phyloP scores from a whole-genome alignment of 441 rosid genomes.

The Adansonia rubrostipa region DNA sequence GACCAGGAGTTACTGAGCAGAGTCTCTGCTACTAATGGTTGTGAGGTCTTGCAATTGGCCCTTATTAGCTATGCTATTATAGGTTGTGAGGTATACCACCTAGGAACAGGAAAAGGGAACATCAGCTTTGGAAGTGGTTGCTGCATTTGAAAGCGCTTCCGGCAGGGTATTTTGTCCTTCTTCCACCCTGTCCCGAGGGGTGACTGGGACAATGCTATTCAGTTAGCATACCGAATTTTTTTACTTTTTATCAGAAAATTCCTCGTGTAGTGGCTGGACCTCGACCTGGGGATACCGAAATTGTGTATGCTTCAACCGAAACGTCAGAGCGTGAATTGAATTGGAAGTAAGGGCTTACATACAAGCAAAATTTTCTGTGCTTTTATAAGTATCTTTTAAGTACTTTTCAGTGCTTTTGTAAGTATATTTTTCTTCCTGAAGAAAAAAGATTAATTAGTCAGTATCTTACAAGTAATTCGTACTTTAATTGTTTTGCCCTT shows the following conservation, averaged over 20 bases:
- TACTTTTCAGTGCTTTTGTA: too few species aligned
- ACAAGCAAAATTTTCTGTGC: too few species aligned
- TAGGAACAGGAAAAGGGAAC: slow-evolving; percentile 99
- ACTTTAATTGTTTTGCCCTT: neutral
- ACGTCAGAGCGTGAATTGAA: slow-evolving; percentile 76
- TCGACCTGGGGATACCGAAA: slow-evolving; percentile 86
- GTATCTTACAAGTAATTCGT: neutral
- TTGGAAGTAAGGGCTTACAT: slow-evolving; percentile 73
- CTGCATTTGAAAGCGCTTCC: slow-evolving; percentile 87
- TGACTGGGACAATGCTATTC: neutral
- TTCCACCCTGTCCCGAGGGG: neutral
- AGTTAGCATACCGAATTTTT: neutral
- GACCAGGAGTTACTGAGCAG: slow-evolving; percentile 50
- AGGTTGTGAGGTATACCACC: slow-evolving; percentile 94
- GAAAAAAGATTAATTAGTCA: too few species aligned
- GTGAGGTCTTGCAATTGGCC: too few species aligned
- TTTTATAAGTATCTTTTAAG: too few species aligned
- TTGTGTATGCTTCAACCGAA: slow-evolving; percentile 81
- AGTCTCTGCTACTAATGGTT: slow-evolving; percentile 44
- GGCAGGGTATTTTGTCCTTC: slow-evolving; percentile 61
- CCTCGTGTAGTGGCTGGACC: slow-evolving; percentile 73
- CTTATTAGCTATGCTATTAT: slow-evolving; percentile 14
- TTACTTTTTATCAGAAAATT: slow-evolving; percentile 58
- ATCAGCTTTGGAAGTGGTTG: slow-evolving; percentile 90
- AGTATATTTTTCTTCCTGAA: neutral